Conservation (phyloP, 495 filamentous ascomycete species). For the Penicillium bialowiezense region DNA sequence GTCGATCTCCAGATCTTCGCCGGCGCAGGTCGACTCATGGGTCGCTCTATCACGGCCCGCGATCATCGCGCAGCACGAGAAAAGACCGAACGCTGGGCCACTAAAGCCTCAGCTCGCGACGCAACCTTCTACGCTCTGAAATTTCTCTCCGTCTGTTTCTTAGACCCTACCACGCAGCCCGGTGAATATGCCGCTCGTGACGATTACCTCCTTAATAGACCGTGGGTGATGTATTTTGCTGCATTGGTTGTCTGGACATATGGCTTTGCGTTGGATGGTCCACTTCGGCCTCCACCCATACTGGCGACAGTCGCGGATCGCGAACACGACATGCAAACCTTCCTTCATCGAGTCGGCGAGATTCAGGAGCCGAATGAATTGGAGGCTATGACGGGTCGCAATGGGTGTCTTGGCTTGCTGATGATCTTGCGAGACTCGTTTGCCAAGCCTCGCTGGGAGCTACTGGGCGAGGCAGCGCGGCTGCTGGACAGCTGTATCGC, state of each 20-base stretch:
- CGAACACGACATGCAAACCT: conserved; percentile 74
- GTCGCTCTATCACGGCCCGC: conserved; percentile 75
- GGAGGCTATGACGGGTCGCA: conserved; percentile 69
- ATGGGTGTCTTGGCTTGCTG: conserved; percentile 77
- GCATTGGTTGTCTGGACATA: conserved; percentile 93
- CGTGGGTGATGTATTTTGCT: conserved; percentile 97
- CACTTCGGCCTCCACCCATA: conserved; percentile 52
- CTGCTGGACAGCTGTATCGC: conserved; percentile 77
- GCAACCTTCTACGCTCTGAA: conserved; percentile 91
- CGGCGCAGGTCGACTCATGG: conserved; percentile 77
- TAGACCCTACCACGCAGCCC: conserved; percentile 47
- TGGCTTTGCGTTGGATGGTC: conserved; percentile 86
- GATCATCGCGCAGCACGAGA: conserved; percentile 79
- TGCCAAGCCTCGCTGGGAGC: conserved; percentile 80
- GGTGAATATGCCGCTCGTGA: conserved; percentile 75
- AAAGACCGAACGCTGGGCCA: conserved; percentile 83
- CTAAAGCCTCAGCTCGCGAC: conserved; percentile 85
- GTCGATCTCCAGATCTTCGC: conserved; percentile 98
- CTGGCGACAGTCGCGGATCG: conserved; percentile 60
- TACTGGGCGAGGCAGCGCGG: conserved; percentile 80
- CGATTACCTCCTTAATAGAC: conserved; percentile 86
- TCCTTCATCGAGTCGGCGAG: conserved; percentile 68
- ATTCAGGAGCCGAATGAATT: conserved; percentile 82
- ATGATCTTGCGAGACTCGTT: conserved; percentile 82
- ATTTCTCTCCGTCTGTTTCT: conserved; percentile 77